These are phyloP conservation scores for Cudoniella acicularis DNA, from an alignment of 495 filamentous ascomycete genomes.

Conservation along the genomic window DNA sequence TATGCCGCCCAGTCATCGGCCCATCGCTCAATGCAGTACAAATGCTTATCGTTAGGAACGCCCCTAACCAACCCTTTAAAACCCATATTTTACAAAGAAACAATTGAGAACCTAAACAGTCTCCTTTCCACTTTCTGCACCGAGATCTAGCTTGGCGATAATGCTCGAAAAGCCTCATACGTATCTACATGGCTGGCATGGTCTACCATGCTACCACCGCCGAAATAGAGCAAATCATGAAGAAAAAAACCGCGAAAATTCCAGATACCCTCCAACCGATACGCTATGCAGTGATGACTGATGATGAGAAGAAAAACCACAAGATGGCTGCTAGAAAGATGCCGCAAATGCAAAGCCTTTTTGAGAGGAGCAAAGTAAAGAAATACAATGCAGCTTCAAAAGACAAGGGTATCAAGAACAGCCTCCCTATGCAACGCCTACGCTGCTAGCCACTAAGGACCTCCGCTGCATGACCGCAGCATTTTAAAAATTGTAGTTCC, in stretches of 20 bases:
- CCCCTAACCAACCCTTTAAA: constrained; percentile 20
- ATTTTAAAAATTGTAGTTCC: not conserved
- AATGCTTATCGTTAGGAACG: constrained; percentile 19
- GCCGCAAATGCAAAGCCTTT: constrained; percentile 27
- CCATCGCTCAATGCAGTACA: constrained; percentile 9
- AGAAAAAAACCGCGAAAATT: constrained; percentile 19
- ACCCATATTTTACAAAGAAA: constrained; percentile 26
- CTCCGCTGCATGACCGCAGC: not conserved
- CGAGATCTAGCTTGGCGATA: constrained; percentile 18
- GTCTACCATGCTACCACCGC: constrained; percentile 5
- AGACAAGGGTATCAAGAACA: constrained; percentile 27
- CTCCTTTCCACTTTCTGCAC: not conserved
- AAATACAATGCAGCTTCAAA: constrained; percentile 37
- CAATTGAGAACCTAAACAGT: not conserved
- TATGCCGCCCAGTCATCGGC: constrained; percentile 11
- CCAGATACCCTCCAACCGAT: constrained; percentile 15
- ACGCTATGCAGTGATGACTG: constrained; percentile 25
- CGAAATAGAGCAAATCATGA: constrained; percentile 19
- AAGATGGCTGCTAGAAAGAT: constrained; percentile 32
- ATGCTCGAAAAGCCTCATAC: constrained; percentile 9
- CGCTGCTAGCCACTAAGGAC: not conserved
- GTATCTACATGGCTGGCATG: constrained; percentile 1
- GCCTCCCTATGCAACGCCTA: constrained; percentile 14
- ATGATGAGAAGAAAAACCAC: constrained; percentile 29
- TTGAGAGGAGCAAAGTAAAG: constrained; percentile 45